These are phyloP conservation scores for Diplodia scrobiculata DNA, from an alignment of 2,329 filamentous ascomycete genomes.

Conservation along the genomic window DNA sequence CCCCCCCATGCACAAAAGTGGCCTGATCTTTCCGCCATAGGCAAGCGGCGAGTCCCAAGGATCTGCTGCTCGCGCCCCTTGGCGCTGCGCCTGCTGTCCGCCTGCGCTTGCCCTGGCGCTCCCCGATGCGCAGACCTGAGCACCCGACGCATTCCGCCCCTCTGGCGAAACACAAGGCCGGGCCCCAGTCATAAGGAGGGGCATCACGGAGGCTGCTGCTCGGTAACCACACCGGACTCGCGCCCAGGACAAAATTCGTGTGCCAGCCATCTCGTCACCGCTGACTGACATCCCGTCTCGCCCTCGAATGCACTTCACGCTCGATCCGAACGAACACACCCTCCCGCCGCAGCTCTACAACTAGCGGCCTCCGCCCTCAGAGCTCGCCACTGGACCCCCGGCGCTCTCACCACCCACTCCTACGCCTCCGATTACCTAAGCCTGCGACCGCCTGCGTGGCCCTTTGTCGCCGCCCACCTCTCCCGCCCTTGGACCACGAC, in stretches of 20 bases:
- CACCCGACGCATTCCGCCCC: conserved; percentile 25
- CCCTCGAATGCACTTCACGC: conserved; percentile 29
- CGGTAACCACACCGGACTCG: conserved; percentile 24
- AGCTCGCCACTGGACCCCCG: background rate
- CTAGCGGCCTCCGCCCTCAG: background rate
- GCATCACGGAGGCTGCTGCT: conserved; percentile 27
- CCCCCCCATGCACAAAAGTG: conserved; percentile 24
- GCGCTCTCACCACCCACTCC: conserved; percentile 22
- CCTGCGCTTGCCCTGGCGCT: conserved; percentile 22
- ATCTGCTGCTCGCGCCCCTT: conserved; percentile 27
- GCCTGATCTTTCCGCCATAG: conserved; percentile 18
- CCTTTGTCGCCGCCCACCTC: conserved; percentile 21
- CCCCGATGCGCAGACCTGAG: conserved; percentile 20
- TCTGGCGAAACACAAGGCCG: conserved; percentile 24
- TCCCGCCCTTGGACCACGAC: conserved; percentile 1
- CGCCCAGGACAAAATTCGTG: conserved; percentile 27
- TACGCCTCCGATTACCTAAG: conserved; percentile 26
- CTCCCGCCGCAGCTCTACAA: conserved; percentile 28
- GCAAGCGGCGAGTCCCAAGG: conserved; percentile 17
- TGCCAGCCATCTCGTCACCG: conserved; percentile 28
- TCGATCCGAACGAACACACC: conserved; percentile 19
- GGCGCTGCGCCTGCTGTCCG: conserved; percentile 22
- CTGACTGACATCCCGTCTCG: conserved; percentile 14
- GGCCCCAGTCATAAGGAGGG: conserved; percentile 28
- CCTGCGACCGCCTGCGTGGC: conserved; percentile 22